A percentile compares a stretch with the other conserved stretches of the same genome.
Evolutionary conservation across 2,329 filamentous ascomycete genomes (phyloP).

Genomic region (Microcera coccophila): DNA sequence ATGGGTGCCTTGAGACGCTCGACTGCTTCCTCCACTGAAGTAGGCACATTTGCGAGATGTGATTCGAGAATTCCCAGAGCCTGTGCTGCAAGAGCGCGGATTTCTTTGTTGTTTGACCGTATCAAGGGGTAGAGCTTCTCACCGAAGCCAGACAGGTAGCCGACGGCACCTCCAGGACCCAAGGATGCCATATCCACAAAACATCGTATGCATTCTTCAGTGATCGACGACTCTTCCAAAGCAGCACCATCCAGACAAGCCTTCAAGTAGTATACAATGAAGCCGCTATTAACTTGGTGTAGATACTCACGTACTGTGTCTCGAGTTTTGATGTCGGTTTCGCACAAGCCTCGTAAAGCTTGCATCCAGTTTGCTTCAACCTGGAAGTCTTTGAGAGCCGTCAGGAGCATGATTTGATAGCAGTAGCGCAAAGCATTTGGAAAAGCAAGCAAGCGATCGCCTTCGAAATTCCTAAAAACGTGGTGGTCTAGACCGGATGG

Average conservation of each 20-base stretch:
- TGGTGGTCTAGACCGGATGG: slow-evolving; percentile 10
- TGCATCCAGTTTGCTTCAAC: slow-evolving; percentile 81
- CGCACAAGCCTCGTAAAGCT: slow-evolving; percentile 68
- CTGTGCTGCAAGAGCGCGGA: slow-evolving; percentile 63
- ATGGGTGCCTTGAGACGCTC: slow-evolving; percentile 42
- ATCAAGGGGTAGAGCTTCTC: slow-evolving; percentile 56
- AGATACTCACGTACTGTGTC: slow-evolving; percentile 55
- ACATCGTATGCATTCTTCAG: slow-evolving; percentile 47
- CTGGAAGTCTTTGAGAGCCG: slow-evolving; percentile 47
- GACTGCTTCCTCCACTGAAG: slow-evolving; percentile 24
- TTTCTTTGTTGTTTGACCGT: slow-evolving; percentile 66
- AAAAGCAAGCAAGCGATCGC: slow-evolving; percentile 53
- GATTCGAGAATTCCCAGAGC: slow-evolving; percentile 74
- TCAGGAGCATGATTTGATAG: slow-evolving; percentile 49
- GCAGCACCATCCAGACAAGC: slow-evolving; percentile 57
- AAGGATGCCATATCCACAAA: slow-evolving; percentile 53
- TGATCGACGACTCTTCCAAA: slow-evolving; percentile 38
- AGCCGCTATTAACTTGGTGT: slow-evolving; percentile 35
- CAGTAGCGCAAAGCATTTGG: slow-evolving; percentile 68
- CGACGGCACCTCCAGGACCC: slow-evolving; percentile 48
- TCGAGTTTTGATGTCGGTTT: slow-evolving; percentile 64
- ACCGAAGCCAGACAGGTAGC: slow-evolving; percentile 45
- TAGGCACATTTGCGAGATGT: slow-evolving; percentile 48
- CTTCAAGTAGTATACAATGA: slow-evolving; percentile 45
- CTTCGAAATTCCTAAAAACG: slow-evolving; percentile 46